Percentiles rank a stretch among this genome's conserved stretches.
phyloP scores from a whole-genome alignment of 345 rosid genomes.

The Moricandia arvensis region DNA sequence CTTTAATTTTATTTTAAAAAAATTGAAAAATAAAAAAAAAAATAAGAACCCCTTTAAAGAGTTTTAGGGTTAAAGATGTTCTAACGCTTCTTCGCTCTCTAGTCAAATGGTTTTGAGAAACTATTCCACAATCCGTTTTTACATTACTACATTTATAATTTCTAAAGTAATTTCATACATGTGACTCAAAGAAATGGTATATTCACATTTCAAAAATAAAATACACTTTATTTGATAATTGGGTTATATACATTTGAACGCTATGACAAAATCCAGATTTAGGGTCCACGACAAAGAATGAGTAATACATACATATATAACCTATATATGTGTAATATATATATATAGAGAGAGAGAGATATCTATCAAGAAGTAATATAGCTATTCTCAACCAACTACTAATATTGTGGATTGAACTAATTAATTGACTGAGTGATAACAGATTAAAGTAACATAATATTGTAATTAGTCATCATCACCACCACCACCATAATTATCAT shows the following conservation, averaged over 20 bases:
- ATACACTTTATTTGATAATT: not conserved
- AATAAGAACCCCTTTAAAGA: no score
- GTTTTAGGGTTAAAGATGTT: no score
- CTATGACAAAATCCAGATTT: not conserved
- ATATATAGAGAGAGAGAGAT: no score
- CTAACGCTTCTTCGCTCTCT: not conserved
- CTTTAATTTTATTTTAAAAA: no score
- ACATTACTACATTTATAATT: not conserved
- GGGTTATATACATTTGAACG: not conserved
- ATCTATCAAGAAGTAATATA: not conserved
- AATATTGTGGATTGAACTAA: not conserved
- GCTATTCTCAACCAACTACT: not conserved
- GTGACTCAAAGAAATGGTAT: not conserved
- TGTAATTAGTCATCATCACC: slow-evolving; percentile 11
- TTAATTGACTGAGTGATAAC: not conserved
- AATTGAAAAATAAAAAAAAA: no score
- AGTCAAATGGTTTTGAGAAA: slow-evolving; percentile 15
- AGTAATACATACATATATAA: not conserved
- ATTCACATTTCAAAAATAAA: slow-evolving; percentile 1
- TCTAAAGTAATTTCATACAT: not conserved
- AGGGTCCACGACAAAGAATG: not conserved
- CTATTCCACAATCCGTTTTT: slow-evolving; percentile 14
- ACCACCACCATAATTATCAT: slow-evolving; percentile 12
- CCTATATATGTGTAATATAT: not conserved
- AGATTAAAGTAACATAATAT: not conserved